phyloP scores from a whole-genome alignment of 208 protist genomes.

The Leishmania amazonensis region DNA sequence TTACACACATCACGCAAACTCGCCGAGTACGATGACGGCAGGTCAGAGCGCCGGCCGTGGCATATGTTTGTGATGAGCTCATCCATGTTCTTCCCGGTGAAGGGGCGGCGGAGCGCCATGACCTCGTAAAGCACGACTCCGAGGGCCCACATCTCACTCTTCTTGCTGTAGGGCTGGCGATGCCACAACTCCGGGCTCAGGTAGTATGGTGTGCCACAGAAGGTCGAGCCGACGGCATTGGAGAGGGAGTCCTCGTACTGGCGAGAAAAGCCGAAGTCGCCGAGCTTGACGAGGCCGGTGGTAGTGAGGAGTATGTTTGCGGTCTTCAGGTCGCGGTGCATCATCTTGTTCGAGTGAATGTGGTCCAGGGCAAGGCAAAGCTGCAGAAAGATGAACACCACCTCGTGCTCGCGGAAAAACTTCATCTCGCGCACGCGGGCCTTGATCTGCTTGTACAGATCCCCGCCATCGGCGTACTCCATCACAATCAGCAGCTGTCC shows the following conservation, averaged over 20 bases:
- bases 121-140: slow-evolving; percentile 89
- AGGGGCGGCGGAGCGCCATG: slow-evolving; percentile 81
- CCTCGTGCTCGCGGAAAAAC: slow-evolving; percentile 88
- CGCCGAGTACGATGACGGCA: slow-evolving; percentile 51
- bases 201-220: slow-evolving; percentile 93
- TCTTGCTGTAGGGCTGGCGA: slow-evolving; percentile 92
- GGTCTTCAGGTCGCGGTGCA: slow-evolving; percentile 91
- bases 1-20: slow-evolving; percentile 60
- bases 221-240: slow-evolving; percentile 84
- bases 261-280: slow-evolving; percentile 86
- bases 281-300: slow-evolving; percentile 84
- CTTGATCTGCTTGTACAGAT: slow-evolving; percentile 86
- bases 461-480: slow-evolving; percentile 88
- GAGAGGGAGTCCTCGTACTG: slow-evolving; percentile 89
- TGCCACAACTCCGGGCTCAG: slow-evolving; percentile 93
- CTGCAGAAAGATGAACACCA: slow-evolving; percentile 86
- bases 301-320: slow-evolving; percentile 89
- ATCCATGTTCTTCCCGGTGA: slow-evolving; percentile 85
- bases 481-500: slow-evolving; percentile 85
- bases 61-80: slow-evolving; percentile 88
- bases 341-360: slow-evolving; percentile 89
- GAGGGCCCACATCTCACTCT: slow-evolving; percentile 93
- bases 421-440: slow-evolving; percentile 53
- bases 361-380: slow-evolving; percentile 85
- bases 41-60: slow-evolving; percentile 47